These are phyloP conservation scores for Xylariaceae sp. DNA, from an alignment of 2,329 filamentous ascomycete species.

Conservation along the genomic window DNA sequence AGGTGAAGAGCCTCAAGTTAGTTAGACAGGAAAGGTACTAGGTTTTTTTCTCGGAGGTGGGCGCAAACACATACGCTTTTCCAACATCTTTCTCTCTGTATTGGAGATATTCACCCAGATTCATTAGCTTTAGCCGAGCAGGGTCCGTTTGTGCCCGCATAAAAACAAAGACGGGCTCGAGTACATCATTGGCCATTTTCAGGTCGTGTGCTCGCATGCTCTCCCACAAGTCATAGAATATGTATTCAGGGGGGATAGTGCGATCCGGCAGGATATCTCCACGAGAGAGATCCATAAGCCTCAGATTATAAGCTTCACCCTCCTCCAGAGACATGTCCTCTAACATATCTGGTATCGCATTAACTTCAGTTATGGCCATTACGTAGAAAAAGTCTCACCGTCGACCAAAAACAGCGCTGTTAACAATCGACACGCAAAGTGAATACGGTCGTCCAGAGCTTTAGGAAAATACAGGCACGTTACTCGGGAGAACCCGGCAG, in stretches of 20 bases:
- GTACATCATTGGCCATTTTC: conserved; percentile 44
- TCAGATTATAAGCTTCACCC: conserved; percentile 44
- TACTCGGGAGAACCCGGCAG: conserved; percentile 42
- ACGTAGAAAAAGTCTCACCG: conserved; percentile 38
- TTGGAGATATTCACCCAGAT: conserved; percentile 43
- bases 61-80: conserved; percentile 40
- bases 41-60: too few relatives aligned
- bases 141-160: conserved; percentile 49
- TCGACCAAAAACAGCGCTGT: conserved; percentile 51
- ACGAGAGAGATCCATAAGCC: conserved; percentile 43
- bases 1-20: background rate
- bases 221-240: conserved; percentile 49
- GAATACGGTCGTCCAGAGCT: conserved; percentile 46
- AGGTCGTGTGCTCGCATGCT: conserved; percentile 45
- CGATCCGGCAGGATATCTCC: conserved; percentile 42
- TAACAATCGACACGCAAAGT: conserved; percentile 45
- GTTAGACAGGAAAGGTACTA: too few relatives aligned
- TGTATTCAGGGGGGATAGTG: conserved; percentile 43
- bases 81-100: conserved; percentile 49
- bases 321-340: conserved; percentile 48
- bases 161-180: conserved; percentile 47
- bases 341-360: conserved; percentile 43
- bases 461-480: conserved; percentile 48
- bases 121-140: conserved; percentile 33
- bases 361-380: background rate